These are phyloP conservation scores for Erysimum cheiri DNA, from an alignment of 441 rosid genomes.

Conservation along the genomic window DNA sequence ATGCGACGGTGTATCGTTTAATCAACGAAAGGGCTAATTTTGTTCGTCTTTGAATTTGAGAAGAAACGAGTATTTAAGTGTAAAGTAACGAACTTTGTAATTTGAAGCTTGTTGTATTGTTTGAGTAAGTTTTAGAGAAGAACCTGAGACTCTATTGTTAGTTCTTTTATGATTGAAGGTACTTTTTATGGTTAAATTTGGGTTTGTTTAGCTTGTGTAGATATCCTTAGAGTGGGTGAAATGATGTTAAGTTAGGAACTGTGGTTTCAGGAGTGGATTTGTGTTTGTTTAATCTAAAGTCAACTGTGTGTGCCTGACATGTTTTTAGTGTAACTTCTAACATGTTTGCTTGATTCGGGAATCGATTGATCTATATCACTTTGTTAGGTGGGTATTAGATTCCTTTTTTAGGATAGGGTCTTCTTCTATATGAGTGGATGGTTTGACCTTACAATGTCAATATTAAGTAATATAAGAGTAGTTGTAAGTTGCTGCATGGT, in stretches of 20 bases:
- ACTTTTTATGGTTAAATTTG: conserved; percentile 9
- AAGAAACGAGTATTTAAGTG: not conserved
- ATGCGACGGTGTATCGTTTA: conserved; percentile 1
- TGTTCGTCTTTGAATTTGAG: not conserved
- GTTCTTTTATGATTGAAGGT: not conserved
- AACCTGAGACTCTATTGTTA: conserved; percentile 1
- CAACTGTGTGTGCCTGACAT: conserved; percentile 41
- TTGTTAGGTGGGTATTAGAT: conserved; percentile 37
- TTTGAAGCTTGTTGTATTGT: conserved; percentile 13
- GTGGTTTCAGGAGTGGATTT: conserved; percentile 33
- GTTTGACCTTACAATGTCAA: conserved; percentile 32
- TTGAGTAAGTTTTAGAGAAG: conserved; percentile 10
- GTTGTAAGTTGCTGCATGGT: conserved; percentile 19
- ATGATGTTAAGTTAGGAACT: not conserved
- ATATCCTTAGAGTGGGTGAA: not conserved
- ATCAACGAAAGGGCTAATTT: not conserved
- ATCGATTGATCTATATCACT: conserved; percentile 27
- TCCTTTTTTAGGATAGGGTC: conserved; percentile 29
- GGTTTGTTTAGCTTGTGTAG: conserved; percentile 20
- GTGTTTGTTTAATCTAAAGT: conserved; percentile 33
- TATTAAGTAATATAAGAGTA: not conserved
- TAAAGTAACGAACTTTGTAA: not conserved
- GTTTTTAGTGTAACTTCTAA: conserved; percentile 21
- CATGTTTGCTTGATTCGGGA: conserved; percentile 41
- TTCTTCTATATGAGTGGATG: conserved; percentile 1